These are phyloP conservation scores for Annulohypoxylon stygium DNA, from an alignment of 495 filamentous ascomycete genomes.

Conservation along the genomic window DNA sequence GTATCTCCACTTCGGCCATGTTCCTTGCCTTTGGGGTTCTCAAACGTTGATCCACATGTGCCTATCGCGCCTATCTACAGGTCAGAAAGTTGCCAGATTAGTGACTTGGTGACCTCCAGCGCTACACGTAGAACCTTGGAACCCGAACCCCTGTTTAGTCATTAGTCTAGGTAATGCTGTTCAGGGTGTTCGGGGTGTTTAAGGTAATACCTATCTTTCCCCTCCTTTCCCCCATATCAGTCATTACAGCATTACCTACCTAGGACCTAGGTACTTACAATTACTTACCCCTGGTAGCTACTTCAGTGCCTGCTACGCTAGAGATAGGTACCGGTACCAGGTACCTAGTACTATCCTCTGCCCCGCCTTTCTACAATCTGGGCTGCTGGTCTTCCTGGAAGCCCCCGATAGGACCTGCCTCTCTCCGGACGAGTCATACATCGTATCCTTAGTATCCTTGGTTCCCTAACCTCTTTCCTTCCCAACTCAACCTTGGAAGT, in stretches of 20 bases:
- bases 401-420: slow-evolving; percentile 36
- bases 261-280: no score
- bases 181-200: background rate
- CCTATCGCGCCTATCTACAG: slow-evolving; percentile 45
- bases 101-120: slow-evolving; percentile 28
- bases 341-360: slow-evolving; percentile 22
- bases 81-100: slow-evolving; percentile 10
- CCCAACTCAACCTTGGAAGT: background rate
- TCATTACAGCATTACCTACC: background rate
- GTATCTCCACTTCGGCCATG: slow-evolving; percentile 5
- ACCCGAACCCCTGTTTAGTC: slow-evolving; percentile 32
- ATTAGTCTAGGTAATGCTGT: slow-evolving; percentile 8
- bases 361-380: slow-evolving; percentile 39
- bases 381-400: slow-evolving; percentile 11
- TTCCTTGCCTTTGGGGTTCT: slow-evolving; percentile 35
- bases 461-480: slow-evolving; percentile 36
- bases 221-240: slow-evolving; percentile 4
- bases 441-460: slow-evolving; percentile 33
- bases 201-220: slow-evolving; percentile 5
- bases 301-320: no score
- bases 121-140: slow-evolving; percentile 29
- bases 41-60: slow-evolving; percentile 34
- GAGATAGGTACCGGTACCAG: background rate
- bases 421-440: slow-evolving; percentile 43
- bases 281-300: no score